These are phyloP conservation scores for Fusarium newnesense DNA, from an alignment of 2,329 filamentous ascomycete genomes.

Conservation along the genomic window DNA sequence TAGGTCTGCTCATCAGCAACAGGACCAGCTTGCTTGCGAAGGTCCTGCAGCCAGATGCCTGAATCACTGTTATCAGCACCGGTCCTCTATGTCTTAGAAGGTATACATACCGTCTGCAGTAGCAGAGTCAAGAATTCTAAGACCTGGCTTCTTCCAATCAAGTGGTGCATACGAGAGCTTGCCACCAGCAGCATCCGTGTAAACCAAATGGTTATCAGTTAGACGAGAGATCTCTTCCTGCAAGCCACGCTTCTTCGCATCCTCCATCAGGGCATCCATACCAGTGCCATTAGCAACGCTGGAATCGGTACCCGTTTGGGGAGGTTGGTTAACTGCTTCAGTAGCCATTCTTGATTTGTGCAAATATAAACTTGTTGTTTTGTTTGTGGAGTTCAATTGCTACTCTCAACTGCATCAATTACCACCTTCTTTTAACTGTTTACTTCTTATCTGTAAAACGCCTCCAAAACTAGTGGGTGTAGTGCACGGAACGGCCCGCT, in stretches of 20 bases:
- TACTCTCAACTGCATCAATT: background rate
- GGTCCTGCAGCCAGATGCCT: conserved; percentile 2
- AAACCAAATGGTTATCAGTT: background rate
- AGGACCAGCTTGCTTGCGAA: background rate
- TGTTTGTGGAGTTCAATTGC: background rate
- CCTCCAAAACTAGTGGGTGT: background rate
- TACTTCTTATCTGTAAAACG: too few relatives aligned
- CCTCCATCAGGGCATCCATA: conserved; percentile 4
- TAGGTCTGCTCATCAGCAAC: background rate
- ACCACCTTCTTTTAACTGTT: background rate
- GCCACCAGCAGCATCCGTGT: conserved; percentile 2
- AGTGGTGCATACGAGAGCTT: background rate
- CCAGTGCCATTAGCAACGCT: conserved; percentile 4
- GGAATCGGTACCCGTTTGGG: background rate
- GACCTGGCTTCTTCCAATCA: background rate
- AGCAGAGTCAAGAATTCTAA: background rate
- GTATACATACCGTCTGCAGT: background rate
- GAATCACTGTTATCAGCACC: fast-evolving
- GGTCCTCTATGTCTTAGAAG: fast-evolving
- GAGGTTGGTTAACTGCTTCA: background rate
- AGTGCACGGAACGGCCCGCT: background rate
- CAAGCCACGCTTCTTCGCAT: conserved; percentile 2
- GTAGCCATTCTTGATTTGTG: background rate
- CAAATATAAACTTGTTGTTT: background rate
- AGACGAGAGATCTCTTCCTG: background rate